Conservation (phyloP, 139 green algal genomes). For the Tetraselmis chui region DNA sequence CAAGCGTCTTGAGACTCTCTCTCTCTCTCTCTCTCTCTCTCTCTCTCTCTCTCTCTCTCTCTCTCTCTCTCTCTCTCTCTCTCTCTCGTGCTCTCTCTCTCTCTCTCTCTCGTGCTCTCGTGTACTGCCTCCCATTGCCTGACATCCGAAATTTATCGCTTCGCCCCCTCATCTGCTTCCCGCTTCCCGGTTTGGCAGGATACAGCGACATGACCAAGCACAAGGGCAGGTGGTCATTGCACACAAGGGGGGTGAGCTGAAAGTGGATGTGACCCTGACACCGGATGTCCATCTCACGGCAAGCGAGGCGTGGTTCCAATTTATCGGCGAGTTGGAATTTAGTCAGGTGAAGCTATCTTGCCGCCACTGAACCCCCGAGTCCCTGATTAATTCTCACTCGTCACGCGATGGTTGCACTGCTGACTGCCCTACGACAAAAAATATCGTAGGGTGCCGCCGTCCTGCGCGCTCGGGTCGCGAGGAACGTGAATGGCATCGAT, state of each 20-base stretch:
- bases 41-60: not conserved
- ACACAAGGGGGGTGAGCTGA: not conserved
- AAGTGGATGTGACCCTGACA: not conserved
- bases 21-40: not conserved
- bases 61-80: not conserved
- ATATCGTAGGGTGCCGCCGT: not conserved
- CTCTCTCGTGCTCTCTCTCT: not conserved
- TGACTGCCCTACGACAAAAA: not conserved
- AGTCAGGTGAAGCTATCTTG: not conserved
- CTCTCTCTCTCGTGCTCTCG: not conserved
- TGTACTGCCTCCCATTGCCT: too few relatives aligned
- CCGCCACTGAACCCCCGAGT: not conserved
- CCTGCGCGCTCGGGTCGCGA: not conserved
- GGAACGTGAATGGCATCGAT: not conserved
- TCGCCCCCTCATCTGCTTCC: too few relatives aligned
- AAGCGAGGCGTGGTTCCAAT: not conserved
- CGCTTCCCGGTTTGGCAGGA: not conserved
- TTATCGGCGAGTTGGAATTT: not conserved
- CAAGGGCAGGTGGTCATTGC: not conserved
- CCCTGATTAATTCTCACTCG: not conserved
- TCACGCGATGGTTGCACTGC: not conserved
- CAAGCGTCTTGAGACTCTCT: not conserved
- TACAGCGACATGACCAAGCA: not conserved
- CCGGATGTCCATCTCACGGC: not conserved
- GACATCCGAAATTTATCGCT: too few relatives aligned